These are phyloP conservation scores for Waltiozyma sp. DNA, from an alignment of 1,139 yeast genomes.

Conservation along the genomic window DNA sequence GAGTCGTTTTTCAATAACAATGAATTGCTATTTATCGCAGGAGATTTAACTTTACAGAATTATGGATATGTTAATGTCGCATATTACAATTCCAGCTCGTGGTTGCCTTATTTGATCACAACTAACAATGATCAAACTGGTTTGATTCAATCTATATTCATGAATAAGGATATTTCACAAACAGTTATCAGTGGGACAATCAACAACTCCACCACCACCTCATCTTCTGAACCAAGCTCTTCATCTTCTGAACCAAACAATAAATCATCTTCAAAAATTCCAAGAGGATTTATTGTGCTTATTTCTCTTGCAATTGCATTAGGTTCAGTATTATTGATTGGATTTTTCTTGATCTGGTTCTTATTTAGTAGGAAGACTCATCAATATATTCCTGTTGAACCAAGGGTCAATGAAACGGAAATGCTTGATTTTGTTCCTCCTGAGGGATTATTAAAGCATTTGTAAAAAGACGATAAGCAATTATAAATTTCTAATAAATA, in stretches of 20 bases:
- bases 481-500: too few relatives aligned
- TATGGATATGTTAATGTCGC: slow-evolving; percentile 63
- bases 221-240: slow-evolving; percentile 15
- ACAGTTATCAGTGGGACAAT: slow-evolving; percentile 18
- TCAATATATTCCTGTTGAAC: slow-evolving; percentile 26
- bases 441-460: slow-evolving; percentile 35
- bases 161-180: slow-evolving; percentile 26
- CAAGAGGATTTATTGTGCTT: slow-evolving; percentile 73
- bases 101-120: slow-evolving; percentile 55
- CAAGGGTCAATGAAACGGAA: slow-evolving; percentile 47
- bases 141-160: slow-evolving; percentile 19
- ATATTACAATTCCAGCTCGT: slow-evolving; percentile 51
- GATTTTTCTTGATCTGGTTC: slow-evolving; percentile 49
- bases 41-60: slow-evolving; percentile 37
- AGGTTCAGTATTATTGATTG: slow-evolving; percentile 63
- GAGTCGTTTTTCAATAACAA: slow-evolving; percentile 24
- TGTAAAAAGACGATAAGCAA: too few relatives aligned
- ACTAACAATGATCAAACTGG: slow-evolving; percentile 13
- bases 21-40: slow-evolving; percentile 49
- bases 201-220: slow-evolving; percentile 13
- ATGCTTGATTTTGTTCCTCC: slow-evolving; percentile 57
- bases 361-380: slow-evolving; percentile 36
- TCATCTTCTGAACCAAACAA: slow-evolving; percentile 14
- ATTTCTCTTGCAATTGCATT: slow-evolving; percentile 81
- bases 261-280: slow-evolving; percentile 19